Evolutionary conservation across 2,329 filamentous ascomycete species (phyloP), one percentile per base, ranked within the genome.

Genomic region (Curvularia sp.): DNA sequence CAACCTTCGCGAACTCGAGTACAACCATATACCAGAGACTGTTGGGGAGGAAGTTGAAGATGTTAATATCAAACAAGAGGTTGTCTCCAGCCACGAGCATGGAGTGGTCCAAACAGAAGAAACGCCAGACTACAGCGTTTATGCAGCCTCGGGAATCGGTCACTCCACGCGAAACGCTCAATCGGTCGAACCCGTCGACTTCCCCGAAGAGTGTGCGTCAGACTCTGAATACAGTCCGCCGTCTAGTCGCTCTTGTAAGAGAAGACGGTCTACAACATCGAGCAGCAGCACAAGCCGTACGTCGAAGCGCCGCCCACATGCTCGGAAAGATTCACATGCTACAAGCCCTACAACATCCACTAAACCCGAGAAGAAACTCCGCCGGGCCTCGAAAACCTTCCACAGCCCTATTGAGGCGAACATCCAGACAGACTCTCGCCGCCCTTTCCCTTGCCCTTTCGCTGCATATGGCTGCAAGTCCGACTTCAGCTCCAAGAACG

Each of bases 401-500:
- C 71, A 63, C 23, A 30, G 41, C 9, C 55, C 32, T 27, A 48
- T 39, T 27, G 60, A 68, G 10, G 49, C 34, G 23, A 59, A 61
- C 38, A 32, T 39, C 34, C 59, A 57, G 5, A 53, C 60, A 15
- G 60, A 69, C 21, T 61, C 61, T 15, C 62, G 65, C 21, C 83
- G 86, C 0, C 83, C 86, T 0, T 95, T 94, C 70, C 81, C 83
- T 23, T 98, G 94, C 75, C 87, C 92, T 55, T 93, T 97, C 74
- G 81, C 85, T 28, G 88, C 86, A 54, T 95, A 93, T 55, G 90
- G 89, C 32, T 98, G 94, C 78, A 64, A 61, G 0, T 86, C 87
- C 2, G 87, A 83, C 0, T 97, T 97, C 71, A 83, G 85, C 3
- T 88, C 84, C 66, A 97, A 96, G 79, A 97, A 97, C 73, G 93